phyloP scores from a whole-genome alignment of 345 rosid genomes.

The Lepidium africanum region DNA sequence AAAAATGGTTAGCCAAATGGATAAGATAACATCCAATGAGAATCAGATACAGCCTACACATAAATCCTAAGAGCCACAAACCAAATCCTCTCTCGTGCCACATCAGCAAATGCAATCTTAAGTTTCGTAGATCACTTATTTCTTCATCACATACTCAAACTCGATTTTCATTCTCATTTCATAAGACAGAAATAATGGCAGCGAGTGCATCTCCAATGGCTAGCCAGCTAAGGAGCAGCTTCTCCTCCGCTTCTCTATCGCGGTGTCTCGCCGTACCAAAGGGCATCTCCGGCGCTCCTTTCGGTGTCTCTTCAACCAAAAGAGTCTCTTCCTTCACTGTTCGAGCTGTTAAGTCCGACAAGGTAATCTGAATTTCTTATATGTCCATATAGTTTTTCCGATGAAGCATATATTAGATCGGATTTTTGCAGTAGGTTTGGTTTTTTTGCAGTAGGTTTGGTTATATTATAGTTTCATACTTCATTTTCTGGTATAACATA shows the following conservation, averaged over 20 bases:
- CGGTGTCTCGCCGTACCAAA: conserved; percentile 41
- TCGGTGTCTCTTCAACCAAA: conserved; percentile 45
- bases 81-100: conserved; percentile 22
- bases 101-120: conserved; percentile 25
- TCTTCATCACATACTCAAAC: conserved; percentile 6
- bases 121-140: conserved; percentile 13
- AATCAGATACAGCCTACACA: conserved; percentile 5
- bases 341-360: conserved; percentile 67
- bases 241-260: conserved; percentile 45
- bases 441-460: too few species aligned
- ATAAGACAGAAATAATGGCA: conserved; percentile 30
- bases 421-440: too few species aligned
- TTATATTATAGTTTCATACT: too few species aligned
- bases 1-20: neutral
- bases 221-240: conserved; percentile 71
- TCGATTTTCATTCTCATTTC: neutral
- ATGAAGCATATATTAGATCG: too few species aligned
- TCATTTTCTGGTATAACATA: too few species aligned
- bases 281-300: conserved; percentile 63
- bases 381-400: too few species aligned
- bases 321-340: conserved; percentile 54
- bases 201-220: conserved; percentile 82
- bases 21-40: conserved; percentile 32
- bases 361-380: conserved; percentile 9
- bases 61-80: conserved; percentile 6